Evolutionary conservation across 495 filamentous ascomycete species (phyloP), one percentile per base, ranked within the genome.

Genomic region (Trichoderma asperelloides): DNA sequence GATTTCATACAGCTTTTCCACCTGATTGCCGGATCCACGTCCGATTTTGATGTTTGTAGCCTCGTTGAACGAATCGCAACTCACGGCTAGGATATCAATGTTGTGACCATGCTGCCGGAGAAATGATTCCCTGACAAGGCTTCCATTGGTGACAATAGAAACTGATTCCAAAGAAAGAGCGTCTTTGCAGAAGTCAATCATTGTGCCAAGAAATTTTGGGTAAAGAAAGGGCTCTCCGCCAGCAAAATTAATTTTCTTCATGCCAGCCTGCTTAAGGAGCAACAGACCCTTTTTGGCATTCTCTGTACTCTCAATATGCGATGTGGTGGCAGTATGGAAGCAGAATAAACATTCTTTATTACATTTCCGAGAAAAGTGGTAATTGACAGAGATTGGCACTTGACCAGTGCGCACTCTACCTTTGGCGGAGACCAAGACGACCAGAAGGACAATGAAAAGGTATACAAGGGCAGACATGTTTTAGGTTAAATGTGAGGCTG

Each of bases 171-270:
- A 75, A 0, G 69, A 33, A 6, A 86, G 79, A 2, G 78, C 77
- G 39, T 77, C 70, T 68, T 87, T 86, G 75, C 81, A 83, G 72
- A 79, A 86, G 30, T 73, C 69, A 49, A 80, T 70, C 47, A 87
- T 73, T 60, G 78, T 69, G 30, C 81, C 79, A 3, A 86, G 76
- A 49, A 76, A 75, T 37, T 72, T 69, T 2, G 78, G 78, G 65
- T 87, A 82, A n/a, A 87, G 75, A 70, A 87, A 85, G 2, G 85
- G 84, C 68, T 87, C 85, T 7, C 85, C 85, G 43, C 85, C 84
- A 16, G 85, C 84, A 67, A 87, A 83, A 73, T 87, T 87, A 67
- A 85, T 73, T 68, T 87, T 87, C 65, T 72, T 71, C 85, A 87
- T 87, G 21, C 84, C 85, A 6, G 81, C 83, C 3, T 77, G 68